Evolutionary conservation across 208 protist species (phyloP).

Genomic region (Wallacemonas sp.): DNA sequence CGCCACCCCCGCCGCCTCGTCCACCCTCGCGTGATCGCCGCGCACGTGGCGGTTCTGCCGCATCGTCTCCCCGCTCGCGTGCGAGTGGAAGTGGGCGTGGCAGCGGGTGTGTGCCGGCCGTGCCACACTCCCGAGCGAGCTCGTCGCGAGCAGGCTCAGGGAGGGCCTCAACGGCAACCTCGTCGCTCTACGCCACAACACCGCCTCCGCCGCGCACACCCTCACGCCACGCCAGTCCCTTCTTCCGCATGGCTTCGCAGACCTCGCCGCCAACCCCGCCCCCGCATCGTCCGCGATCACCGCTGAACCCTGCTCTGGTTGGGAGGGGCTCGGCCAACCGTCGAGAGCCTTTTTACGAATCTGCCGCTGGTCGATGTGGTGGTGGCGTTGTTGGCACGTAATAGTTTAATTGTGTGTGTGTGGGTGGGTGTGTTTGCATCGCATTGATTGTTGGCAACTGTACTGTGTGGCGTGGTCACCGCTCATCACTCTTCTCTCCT

Average conservation of each 20-base stretch:
- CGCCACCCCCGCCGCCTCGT: neutral
- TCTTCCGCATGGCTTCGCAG: slow-evolving; percentile 11
- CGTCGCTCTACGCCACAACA: neutral
- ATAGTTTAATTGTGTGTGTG: neutral
- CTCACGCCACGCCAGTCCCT: slow-evolving; percentile 5
- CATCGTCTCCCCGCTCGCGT: neutral
- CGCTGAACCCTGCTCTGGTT: too few species aligned
- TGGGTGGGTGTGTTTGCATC: neutral
- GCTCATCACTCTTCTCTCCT: slow-evolving; percentile 7
- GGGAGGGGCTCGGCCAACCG: neutral
- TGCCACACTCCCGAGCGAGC: too few species aligned
- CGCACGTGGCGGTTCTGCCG: neutral
- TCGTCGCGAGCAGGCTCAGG: too few species aligned
- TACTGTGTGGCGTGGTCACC: too few species aligned
- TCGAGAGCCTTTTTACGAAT: slow-evolving; percentile 4
- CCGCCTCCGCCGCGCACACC: slow-evolving; percentile 2
- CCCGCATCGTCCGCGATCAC: neutral
- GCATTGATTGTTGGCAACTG: too few species aligned
- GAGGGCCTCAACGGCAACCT: too few species aligned
- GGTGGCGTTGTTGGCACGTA: neutral
- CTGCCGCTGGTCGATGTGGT: too few species aligned
- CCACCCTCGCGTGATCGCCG: slow-evolving; percentile 4
- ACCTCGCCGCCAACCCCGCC: neutral
- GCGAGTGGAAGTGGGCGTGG: neutral
- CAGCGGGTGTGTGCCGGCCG: neutral